A percentile compares a stretch with the other conserved stretches of the same genome.
phyloP scores from a whole-genome alignment of 768 basidiomycete species.

The Pleurotus eryngii region DNA sequence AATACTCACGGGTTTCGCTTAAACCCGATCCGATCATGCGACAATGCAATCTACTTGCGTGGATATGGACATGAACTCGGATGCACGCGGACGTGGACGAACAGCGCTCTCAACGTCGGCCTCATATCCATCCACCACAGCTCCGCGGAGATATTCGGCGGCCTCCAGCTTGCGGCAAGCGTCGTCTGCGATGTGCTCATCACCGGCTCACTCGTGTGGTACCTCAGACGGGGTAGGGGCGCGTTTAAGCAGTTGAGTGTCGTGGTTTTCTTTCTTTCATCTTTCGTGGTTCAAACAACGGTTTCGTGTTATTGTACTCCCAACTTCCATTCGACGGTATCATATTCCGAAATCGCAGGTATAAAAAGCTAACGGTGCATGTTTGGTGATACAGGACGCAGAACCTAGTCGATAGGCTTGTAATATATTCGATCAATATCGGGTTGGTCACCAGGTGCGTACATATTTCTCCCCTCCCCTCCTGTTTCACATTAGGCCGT shows the following conservation, averaged over 20 bases:
- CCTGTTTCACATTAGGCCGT: not conserved
- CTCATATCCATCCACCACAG: not conserved
- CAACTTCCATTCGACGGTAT: too few relatives aligned
- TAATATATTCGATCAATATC: conserved; percentile 1
- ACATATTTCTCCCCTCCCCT: too few relatives aligned
- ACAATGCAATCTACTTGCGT: not conserved
- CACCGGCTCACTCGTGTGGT: not conserved
- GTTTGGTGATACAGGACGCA: not conserved
- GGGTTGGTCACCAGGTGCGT: not conserved
- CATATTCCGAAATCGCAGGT: too few relatives aligned
- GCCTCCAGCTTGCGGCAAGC: not conserved
- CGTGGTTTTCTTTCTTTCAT: too few relatives aligned
- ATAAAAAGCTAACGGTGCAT: not conserved
- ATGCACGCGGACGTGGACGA: not conserved
- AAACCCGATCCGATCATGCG: not conserved
- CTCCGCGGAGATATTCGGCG: not conserved
- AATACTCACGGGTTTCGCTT: not conserved
- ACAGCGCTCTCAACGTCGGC: not conserved
- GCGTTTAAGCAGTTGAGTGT: not conserved
- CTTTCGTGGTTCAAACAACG: too few relatives aligned
- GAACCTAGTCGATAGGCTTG: not conserved
- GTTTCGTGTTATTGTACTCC: too few relatives aligned
- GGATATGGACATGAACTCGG: not conserved
- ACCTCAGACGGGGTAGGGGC: not conserved
- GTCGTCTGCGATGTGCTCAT: not conserved